Conservation (phyloP, 352 stramenopile genomes). For the Phytophthora melonis region DNA sequence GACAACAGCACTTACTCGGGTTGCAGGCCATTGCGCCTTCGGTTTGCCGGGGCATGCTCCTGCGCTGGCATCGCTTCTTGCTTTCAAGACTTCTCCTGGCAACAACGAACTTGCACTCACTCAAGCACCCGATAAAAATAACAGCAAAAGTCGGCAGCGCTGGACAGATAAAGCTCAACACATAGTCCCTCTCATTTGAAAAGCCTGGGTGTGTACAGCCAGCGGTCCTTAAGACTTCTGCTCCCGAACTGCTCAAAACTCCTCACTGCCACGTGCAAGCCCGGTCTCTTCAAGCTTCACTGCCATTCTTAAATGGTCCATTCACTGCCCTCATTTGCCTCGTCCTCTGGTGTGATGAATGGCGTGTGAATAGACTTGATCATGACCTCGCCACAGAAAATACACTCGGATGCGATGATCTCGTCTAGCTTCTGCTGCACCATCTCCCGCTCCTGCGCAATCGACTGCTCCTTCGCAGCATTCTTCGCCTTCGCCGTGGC, state of each 20-base stretch:
- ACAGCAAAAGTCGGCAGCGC: conserved; percentile 6
- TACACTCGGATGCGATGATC: conserved; percentile 95
- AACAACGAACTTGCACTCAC: conserved; percentile 5
- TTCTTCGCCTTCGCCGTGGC: conserved; percentile 66
- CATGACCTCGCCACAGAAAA: conserved; percentile 96
- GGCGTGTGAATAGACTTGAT: conserved; percentile 95
- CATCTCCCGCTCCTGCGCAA: conserved; percentile 90
- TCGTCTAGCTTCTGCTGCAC: conserved; percentile 94
- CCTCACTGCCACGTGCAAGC: conserved; percentile 5
- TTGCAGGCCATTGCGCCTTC: conserved; percentile 10
- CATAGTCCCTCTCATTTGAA: conserved; percentile 32
- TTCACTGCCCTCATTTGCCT: conserved; percentile 79
- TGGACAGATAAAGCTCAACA: conserved; percentile 31
- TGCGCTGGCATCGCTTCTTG: conserved; percentile 15
- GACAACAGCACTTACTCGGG: conserved; percentile 21
- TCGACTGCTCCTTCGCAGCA: conserved; percentile 76
- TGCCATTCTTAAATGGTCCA: conserved; percentile 76
- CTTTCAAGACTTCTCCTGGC: conserved; percentile 6
- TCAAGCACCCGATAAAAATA: conserved; percentile 31
- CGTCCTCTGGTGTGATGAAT: conserved; percentile 92
- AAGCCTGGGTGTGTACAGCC: conserved; percentile 1
- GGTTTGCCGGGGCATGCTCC: not conserved
- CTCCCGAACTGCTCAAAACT: conserved; percentile 3
- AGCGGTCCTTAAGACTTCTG: not conserved
- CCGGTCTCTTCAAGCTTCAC: conserved; percentile 9